Conservation (phyloP, 768 basidiomycete species). For the Pulveroboletus sp. region DNA sequence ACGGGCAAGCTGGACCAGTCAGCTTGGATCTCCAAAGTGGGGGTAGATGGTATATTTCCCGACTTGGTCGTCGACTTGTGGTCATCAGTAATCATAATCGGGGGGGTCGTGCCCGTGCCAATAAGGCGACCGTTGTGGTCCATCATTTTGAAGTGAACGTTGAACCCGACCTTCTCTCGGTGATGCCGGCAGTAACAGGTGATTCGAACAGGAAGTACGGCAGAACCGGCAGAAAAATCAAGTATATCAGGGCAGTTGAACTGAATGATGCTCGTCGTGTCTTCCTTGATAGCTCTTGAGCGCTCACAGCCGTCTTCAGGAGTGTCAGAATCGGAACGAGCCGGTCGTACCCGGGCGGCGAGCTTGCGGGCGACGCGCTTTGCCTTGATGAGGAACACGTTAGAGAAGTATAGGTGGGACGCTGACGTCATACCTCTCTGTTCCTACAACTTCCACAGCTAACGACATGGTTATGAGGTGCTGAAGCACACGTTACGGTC, state of each 20-base stretch:
- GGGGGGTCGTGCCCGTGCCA: slow-evolving; percentile 75
- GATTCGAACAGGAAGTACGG: slow-evolving; percentile 87
- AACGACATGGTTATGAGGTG: slow-evolving; percentile 70
- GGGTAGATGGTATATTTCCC: slow-evolving; percentile 27
- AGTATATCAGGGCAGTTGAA: slow-evolving; percentile 93
- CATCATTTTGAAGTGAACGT: slow-evolving; percentile 81
- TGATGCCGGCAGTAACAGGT: slow-evolving; percentile 99
- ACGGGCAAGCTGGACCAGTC: slow-evolving; percentile 47
- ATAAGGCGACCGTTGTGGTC: slow-evolving; percentile 77
- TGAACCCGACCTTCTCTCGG: slow-evolving; percentile 93
- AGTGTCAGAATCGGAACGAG: slow-evolving; percentile 71
- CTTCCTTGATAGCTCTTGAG: slow-evolving; percentile 46
- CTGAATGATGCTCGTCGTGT: slow-evolving; percentile 82
- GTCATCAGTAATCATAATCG: slow-evolving; percentile 99
- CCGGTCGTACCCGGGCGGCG: slow-evolving; percentile 76
- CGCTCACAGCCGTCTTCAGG: slow-evolving; percentile 52
- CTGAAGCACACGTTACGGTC: slow-evolving; percentile 75
- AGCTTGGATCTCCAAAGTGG: slow-evolving; percentile 37
- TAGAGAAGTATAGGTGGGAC: slow-evolving; percentile 4
- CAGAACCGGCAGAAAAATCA: slow-evolving; percentile 84
- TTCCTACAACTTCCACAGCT: slow-evolving; percentile 87
- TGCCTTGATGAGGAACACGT: slow-evolving; percentile 45
- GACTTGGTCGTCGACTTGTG: slow-evolving; percentile 72
- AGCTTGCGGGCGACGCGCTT: slow-evolving; percentile 89
- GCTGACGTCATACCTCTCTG: slow-evolving; percentile 60